Evolutionary conservation across 192 early-diverging fungal genomes (phyloP).

Genomic region (Dissophora globulifera): DNA sequence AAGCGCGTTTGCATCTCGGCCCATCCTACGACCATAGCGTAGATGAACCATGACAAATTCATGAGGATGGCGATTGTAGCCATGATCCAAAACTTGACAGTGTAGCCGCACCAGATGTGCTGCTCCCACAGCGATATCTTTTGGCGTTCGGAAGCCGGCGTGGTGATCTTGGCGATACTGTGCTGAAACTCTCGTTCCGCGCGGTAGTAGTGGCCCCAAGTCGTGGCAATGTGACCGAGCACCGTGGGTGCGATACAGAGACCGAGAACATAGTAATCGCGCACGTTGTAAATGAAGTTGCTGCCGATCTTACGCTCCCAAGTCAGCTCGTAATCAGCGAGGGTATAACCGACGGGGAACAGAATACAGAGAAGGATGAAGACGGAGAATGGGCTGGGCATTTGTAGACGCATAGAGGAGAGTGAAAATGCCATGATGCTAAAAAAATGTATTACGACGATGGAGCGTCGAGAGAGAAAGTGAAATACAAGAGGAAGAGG

Average conservation of each 20-base stretch:
- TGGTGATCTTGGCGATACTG: conserved; percentile 50
- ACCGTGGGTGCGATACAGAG: conserved; percentile 33
- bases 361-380: conserved; percentile 29
- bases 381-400: conserved; percentile 28
- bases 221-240: conserved; percentile 39
- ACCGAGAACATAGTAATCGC: conserved; percentile 41
- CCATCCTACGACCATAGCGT: conserved; percentile 16
- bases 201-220: conserved; percentile 52
- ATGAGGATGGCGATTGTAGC: conserved; percentile 21
- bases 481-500: too few species aligned
- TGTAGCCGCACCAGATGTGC: conserved; percentile 49
- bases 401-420: conserved; percentile 12
- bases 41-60: conserved; percentile 33
- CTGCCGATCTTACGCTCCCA: conserved; percentile 13
- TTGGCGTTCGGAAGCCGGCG: conserved; percentile 34
- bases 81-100: conserved; percentile 51
- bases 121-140: conserved; percentile 53
- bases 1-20: conserved; percentile 8
- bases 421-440: conserved; percentile 27
- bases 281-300: conserved; percentile 35
- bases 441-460: neutral
- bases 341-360: conserved; percentile 37
- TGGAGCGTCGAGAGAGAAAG: too few species aligned
- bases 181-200: conserved; percentile 53
- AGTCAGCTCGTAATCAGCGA: conserved; percentile 40